phyloP scores from a whole-genome alignment of 2,329 filamentous ascomycete genomes.

The Neoascochyta sp. region DNA sequence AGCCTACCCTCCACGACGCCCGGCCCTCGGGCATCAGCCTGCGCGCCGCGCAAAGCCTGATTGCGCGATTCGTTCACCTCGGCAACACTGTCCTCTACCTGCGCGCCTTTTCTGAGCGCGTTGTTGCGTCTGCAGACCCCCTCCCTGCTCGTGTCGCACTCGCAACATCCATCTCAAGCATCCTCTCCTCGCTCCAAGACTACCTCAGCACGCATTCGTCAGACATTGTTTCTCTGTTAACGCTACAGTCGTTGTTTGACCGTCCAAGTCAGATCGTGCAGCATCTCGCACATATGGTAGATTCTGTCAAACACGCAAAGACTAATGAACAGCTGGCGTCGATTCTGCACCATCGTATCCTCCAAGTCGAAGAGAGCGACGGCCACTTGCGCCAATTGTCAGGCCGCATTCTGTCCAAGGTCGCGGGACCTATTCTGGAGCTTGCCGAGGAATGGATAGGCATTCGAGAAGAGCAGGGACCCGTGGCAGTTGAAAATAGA shows the following conservation, averaged over 20 bases:
- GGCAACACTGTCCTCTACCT: conserved; percentile 38
- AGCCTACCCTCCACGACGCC: conserved; percentile 42
- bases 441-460: conserved; percentile 73
- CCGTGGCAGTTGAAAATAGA: conserved; percentile 23
- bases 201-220: conserved; percentile 31
- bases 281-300: conserved; percentile 52
- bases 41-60: conserved; percentile 51
- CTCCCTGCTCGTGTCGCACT: conserved; percentile 43
- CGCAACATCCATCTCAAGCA: conserved; percentile 38
- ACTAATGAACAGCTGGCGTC: conserved; percentile 39
- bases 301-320: conserved; percentile 42
- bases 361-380: conserved; percentile 60
- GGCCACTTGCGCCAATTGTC: conserved; percentile 61
- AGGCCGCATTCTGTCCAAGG: conserved; percentile 61
- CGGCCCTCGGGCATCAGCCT: conserved; percentile 52
- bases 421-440: conserved; percentile 64
- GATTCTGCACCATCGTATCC: conserved; percentile 34
- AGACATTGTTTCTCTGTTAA: conserved; percentile 36
- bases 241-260: conserved; percentile 41
- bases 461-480: conserved; percentile 45
- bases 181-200: conserved; percentile 43
- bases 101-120: conserved; percentile 36
- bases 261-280: conserved; percentile 52
- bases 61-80: conserved; percentile 42
- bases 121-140: conserved; percentile 31